Base-by-base conservation (phyloP, 495 filamentous ascomycete genomes). In the Neurospora cerealis region DNA sequence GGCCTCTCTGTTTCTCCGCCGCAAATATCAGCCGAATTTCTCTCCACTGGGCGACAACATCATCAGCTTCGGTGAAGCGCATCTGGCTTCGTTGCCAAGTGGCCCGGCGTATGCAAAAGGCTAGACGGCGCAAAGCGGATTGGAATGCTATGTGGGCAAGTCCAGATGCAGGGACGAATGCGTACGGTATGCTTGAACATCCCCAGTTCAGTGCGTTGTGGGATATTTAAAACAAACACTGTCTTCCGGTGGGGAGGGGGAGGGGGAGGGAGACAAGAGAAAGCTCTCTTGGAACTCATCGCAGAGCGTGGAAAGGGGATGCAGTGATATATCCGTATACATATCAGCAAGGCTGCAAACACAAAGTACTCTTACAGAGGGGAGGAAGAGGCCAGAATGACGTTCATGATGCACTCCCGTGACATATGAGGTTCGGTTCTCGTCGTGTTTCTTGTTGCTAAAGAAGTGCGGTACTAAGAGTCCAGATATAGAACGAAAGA, bases 81-180 rank as follows among this genome's bases (percentile, higher is more conserved):
- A 9, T 80, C 80, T 32, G 77, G 82, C 46, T 80, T 83, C n/a
- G 83, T 86, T 76, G 69, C 77, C 39, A 77, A 80, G 17, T 84
- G 84, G 83, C 83, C 84, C 8, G 83, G 83, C 39, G 79, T 84
- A 8, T 76, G 79, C 28, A 82, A 81, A 72, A 44, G 79, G 62
- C 73, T 86, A 9, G 79, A 83, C 24, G 79, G 87, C 88, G 89
- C 75, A 86, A 88, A 77, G 84, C 84, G 0, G 85, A 89, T 76
- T 89, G 86, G 83, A 80, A 83, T 21, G 82, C 83, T 46, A 87
- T 85, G 19, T 86, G 83, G 77, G 80, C 86, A 66, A 83, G 92
- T 74, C 89, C 89, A 2, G 83, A 86, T 86, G 70, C 81, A 83
- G 69, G 81, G 85, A 69, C 87, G 69, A 88, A 90, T 74, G 85